Conservation (phyloP, 352 stramenopile genomes). For the Pythium insidiosum region DNA sequence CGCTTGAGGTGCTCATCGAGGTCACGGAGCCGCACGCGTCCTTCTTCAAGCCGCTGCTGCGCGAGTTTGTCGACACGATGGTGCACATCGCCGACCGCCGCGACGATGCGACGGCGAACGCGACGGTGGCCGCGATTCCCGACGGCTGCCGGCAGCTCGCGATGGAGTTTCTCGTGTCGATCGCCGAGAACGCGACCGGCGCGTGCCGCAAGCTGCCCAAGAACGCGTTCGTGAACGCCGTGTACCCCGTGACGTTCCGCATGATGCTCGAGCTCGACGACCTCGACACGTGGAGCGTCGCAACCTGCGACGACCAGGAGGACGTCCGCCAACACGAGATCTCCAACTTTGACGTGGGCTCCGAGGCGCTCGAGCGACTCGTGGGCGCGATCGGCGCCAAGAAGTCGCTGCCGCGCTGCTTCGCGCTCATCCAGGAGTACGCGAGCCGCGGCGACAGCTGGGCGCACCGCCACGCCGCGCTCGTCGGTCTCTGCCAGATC, state of each 20-base stretch:
- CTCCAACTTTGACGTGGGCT: conserved; percentile 84
- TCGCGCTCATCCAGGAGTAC: conserved; percentile 72
- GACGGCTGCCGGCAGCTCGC: conserved; percentile 71
- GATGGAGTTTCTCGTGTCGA: conserved; percentile 80
- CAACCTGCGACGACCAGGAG: conserved; percentile 61
- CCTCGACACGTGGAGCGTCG: conserved; percentile 58
- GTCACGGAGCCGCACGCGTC: conserved; percentile 58
- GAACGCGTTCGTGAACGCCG: conserved; percentile 61
- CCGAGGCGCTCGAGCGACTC: conserved; percentile 68
- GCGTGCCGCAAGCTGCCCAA: conserved; percentile 60
- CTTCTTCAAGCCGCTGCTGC: conserved; percentile 59
- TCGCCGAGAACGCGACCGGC: conserved; percentile 59
- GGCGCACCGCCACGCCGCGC: conserved; percentile 65
- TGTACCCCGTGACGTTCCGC: conserved; percentile 75
- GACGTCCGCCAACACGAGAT: conserved; percentile 58
- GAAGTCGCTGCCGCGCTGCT: conserved; percentile 68
- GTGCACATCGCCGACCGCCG: conserved; percentile 50
- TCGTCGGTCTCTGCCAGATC: conserved; percentile 80
- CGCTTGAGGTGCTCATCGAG: conserved; percentile 78
- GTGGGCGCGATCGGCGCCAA: conserved; percentile 55
- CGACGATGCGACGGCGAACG: not conserved
- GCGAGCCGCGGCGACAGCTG: conserved; percentile 49
- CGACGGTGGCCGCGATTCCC: conserved; percentile 16
- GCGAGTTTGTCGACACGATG: conserved; percentile 62
- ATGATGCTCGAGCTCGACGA: conserved; percentile 83